Conservation (phyloP, 306 rosid species). For the Quercus aquifolioides region DNA sequence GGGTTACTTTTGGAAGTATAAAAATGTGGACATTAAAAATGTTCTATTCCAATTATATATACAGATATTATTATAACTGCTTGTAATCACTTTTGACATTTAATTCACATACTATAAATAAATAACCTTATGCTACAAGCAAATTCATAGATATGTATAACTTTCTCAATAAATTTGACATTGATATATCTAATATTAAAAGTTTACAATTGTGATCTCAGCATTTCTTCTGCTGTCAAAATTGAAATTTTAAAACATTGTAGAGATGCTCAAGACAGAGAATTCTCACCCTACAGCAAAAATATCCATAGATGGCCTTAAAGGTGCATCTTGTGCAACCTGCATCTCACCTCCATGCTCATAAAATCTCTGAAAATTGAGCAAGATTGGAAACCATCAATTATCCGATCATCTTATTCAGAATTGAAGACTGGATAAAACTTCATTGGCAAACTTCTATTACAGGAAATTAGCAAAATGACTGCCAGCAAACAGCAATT, state of each 20-base stretch:
- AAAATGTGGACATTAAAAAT: too few relatives aligned
- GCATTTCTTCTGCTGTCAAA: neutral
- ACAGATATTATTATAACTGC: neutral
- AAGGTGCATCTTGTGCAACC: conserved; percentile 80
- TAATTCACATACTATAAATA: neutral
- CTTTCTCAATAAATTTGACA: neutral
- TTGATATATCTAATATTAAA: neutral
- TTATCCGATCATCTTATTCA: conserved; percentile 13
- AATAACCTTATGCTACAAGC: neutral
- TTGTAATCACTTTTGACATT: neutral
- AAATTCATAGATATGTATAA: neutral
- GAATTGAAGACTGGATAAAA: neutral
- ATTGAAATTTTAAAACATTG: conserved; percentile 10
- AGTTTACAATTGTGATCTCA: neutral
- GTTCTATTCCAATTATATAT: too few relatives aligned
- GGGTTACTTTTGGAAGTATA: too few relatives aligned
- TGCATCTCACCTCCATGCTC: conserved; percentile 98
- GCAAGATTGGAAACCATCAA: neutral
- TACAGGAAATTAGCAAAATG: neutral
- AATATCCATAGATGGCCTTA: conserved; percentile 91
- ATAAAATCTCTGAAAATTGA: conserved; percentile 73
- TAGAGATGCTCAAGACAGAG: conserved; percentile 24
- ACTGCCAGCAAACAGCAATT: neutral
- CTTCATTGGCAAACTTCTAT: neutral
- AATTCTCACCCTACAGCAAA: conserved; percentile 91